phyloP scores from a whole-genome alignment of 495 filamentous ascomycete species.

The Penicillium pancosmium region DNA sequence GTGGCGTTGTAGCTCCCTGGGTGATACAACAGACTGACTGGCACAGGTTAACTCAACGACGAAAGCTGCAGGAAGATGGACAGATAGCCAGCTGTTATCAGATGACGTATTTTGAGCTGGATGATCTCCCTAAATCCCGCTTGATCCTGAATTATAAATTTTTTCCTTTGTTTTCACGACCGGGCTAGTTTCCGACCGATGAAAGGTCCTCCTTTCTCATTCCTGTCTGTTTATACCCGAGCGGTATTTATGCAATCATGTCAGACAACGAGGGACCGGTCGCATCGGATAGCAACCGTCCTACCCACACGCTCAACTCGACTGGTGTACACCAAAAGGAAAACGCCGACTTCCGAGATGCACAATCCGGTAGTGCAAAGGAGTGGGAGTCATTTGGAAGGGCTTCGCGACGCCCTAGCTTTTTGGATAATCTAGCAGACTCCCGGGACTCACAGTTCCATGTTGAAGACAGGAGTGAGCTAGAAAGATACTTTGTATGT shows the following conservation, averaged over 20 bases:
- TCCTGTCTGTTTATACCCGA: background rate
- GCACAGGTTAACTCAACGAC: background rate
- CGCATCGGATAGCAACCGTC: background rate
- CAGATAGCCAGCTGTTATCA: background rate
- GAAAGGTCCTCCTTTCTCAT: background rate
- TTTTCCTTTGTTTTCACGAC: background rate
- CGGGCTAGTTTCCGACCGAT: background rate
- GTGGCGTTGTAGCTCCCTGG: background rate
- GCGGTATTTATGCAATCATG: background rate
- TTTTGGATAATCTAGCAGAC: conserved; percentile 39
- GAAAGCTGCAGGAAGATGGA: background rate
- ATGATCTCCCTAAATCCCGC: too few species aligned
- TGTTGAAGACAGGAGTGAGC: conserved; percentile 34
- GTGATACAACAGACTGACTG: background rate
- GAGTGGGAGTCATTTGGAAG: conserved; percentile 30
- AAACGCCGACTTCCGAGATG: conserved; percentile 14
- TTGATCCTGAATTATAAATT: too few species aligned
- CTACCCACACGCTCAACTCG: background rate
- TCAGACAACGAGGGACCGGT: background rate
- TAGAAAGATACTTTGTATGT: conserved; percentile 49
- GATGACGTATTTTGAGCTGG: too few species aligned
- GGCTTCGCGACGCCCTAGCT: conserved; percentile 41
- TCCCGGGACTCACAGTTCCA: conserved; percentile 44
- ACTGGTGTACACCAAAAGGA: conserved; percentile 14
- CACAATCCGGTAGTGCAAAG: conserved; percentile 12